phyloP scores from a whole-genome alignment of 352 stramenopile genomes.

The Pythium sukuiense region DNA sequence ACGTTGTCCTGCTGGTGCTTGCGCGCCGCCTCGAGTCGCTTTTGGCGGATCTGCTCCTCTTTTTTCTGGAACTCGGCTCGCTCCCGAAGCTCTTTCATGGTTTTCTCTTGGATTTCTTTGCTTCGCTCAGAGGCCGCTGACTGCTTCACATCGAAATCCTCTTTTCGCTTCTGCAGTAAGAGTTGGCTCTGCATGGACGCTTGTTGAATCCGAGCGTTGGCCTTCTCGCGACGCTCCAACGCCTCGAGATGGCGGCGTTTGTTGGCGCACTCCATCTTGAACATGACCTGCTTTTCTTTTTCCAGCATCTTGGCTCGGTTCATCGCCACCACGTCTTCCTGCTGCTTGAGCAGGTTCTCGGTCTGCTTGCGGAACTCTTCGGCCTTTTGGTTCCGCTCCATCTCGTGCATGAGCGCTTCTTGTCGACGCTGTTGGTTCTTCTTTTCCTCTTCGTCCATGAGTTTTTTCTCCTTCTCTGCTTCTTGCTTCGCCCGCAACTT shows the following conservation, averaged over 20 bases:
- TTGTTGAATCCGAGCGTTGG: slow-evolving; percentile 52
- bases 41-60: slow-evolving; percentile 63
- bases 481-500: slow-evolving; percentile 44
- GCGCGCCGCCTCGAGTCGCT: slow-evolving; percentile 55
- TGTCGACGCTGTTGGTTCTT: slow-evolving; percentile 36
- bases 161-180: slow-evolving; percentile 54
- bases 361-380: slow-evolving; percentile 72
- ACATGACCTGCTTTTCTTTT: slow-evolving; percentile 56
- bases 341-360: slow-evolving; percentile 56
- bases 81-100: slow-evolving; percentile 57
- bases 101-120: slow-evolving; percentile 64
- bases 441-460: slow-evolving; percentile 44
- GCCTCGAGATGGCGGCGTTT: slow-evolving; percentile 56
- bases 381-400: slow-evolving; percentile 59
- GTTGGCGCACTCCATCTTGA: slow-evolving; percentile 62
- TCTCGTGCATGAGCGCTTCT: slow-evolving; percentile 48
- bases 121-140: slow-evolving; percentile 42
- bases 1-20: slow-evolving; percentile 43
- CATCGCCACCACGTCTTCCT: slow-evolving; percentile 51
- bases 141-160: slow-evolving; percentile 68
- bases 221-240: slow-evolving; percentile 49
- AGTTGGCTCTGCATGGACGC: slow-evolving; percentile 60
- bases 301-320: slow-evolving; percentile 62
- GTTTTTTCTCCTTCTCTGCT: slow-evolving; percentile 50
- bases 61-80: slow-evolving; percentile 58